Evolutionary conservation across 1,284 basidiomycete genomes (phyloP), one percentile per base, ranked within the genome.

Genomic region (Apiotrichum akiyoshidainum): DNA sequence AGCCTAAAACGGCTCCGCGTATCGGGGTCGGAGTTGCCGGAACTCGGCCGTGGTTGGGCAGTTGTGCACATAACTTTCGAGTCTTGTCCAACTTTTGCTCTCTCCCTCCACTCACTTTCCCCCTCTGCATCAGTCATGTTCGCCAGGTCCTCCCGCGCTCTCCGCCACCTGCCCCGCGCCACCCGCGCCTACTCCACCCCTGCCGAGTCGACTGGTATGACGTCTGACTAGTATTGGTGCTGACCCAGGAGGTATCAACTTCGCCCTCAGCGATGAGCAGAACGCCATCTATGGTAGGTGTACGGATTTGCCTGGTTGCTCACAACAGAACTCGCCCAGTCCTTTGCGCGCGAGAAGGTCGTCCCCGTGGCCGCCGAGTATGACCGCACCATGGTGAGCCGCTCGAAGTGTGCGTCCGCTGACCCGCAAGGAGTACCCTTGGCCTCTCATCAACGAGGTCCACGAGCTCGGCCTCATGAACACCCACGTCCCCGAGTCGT

Each of bases 391-490:
- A 80, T 80, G 80, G 75, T 74, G 51, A 63, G 72, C 26, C n/a
- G 21, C 4, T 19, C 6, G 4, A 9, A 12, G 11, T 11, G 12
- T 9, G 16, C 8, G 8, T 35, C 13, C 19, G 31, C 39, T 46
- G 41, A 33, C 42, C 10, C 7, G 13, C 22, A 31, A 79, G 78
- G 75, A 64, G 67, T 83, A 83, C 68, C 82, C 82, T 2, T 82
- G 80, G 79, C 77, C 79, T 21, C 71, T 83, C 35, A 74, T 83
- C 71, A 82, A 82, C 68, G 80, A 81, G 65, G 81, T 81, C 2
- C 81, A 82, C 64, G 69, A 69, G 10, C 69, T 78, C 5, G 81
- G 81, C 12, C 65, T 82, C 16, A 58, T 81, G 52, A 81, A 81
- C 65, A 77, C 79, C 0, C 80, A 81, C 63, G 73, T 81, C 5